phyloP scores from a whole-genome alignment of 208 protist genomes.

The Crithidia sp. region DNA sequence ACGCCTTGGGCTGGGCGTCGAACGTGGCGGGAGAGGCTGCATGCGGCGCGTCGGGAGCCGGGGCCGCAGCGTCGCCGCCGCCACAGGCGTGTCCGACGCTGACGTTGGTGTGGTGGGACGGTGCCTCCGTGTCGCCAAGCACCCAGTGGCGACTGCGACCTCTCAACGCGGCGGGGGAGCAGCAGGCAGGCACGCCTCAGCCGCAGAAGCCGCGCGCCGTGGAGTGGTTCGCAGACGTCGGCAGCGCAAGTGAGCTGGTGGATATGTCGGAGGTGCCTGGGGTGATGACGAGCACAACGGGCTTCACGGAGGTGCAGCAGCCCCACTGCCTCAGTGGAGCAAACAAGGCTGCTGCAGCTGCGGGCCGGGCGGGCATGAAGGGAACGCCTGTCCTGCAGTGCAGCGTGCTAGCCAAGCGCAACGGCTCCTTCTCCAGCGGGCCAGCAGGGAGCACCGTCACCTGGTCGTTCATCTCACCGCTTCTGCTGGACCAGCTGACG shows the following conservation, averaged over 20 bases:
- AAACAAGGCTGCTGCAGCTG: background rate
- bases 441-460: slow-evolving; percentile 7
- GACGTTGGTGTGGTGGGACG: slow-evolving; percentile 44
- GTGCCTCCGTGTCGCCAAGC: slow-evolving; percentile 32
- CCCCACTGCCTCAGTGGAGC: slow-evolving; percentile 24
- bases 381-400: slow-evolving; percentile 27
- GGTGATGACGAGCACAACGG: slow-evolving; percentile 32
- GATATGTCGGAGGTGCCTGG: slow-evolving; percentile 33
- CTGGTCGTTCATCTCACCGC: slow-evolving; percentile 28
- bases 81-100: background rate
- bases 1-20: slow-evolving; percentile 4
- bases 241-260: slow-evolving; percentile 23
- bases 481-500: slow-evolving; percentile 25
- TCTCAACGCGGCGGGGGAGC: background rate
- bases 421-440: background rate
- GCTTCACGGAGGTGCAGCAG: slow-evolving; percentile 53
- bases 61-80: background rate
- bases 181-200: background rate
- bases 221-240: slow-evolving; percentile 56
- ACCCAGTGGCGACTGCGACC: slow-evolving; percentile 66
- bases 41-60: background rate
- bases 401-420: background rate
- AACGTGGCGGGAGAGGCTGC: background rate
- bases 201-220: slow-evolving; percentile 20
- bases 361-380: background rate